Evolutionary conservation across 257 asterid species (phyloP), one percentile per base, ranked within the genome.

Genomic region (Jasminum sambac): DNA sequence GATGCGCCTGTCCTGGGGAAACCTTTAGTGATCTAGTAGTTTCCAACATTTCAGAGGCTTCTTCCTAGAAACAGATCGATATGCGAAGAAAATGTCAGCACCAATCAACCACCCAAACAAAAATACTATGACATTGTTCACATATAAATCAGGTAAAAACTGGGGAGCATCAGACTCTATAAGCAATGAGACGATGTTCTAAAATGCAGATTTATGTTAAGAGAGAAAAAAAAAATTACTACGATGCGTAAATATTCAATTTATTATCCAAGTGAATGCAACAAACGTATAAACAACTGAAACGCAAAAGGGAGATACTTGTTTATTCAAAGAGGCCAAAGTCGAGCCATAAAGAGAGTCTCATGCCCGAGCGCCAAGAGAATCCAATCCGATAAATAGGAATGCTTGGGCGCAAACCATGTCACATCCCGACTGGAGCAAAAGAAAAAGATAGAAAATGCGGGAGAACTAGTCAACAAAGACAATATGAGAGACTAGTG

Each of bases 1-100:
- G 99, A 76, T 85, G 89, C 39, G 92, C 91, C 78, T 81, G 90
- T 74, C 99, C 99, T 26, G 91, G 93, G 25, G 78, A 81, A 81
- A 84, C 84, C 66, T 84, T 83, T 70, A 80, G 75, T 38, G 70
- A 40, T 25, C 84, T 78, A 16, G 26, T 30, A 68, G 69, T 55
- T 74, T 84, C 92, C 64, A 69, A 37, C 81, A 72, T 75, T 68
- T 77, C 78, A 66, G 79, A 42, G 63, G 80, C 83, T 76, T 82
- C 95, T 79, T 84, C 96, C 99, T 91, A 71, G 52, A 78, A 72
- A 77, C 66, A 69, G 67, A 69, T 72, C 72, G 78, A 61, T 70
- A 70, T 13, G 60, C 25, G 41, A 82, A 62, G 68, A 76, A 65
- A 41, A 14, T 12, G 36, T 70, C 34, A 55, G 8, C 21, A 23